Evolutionary conservation across 208 protist species (phyloP).

Genomic region (Leishmania martiniquensis): DNA sequence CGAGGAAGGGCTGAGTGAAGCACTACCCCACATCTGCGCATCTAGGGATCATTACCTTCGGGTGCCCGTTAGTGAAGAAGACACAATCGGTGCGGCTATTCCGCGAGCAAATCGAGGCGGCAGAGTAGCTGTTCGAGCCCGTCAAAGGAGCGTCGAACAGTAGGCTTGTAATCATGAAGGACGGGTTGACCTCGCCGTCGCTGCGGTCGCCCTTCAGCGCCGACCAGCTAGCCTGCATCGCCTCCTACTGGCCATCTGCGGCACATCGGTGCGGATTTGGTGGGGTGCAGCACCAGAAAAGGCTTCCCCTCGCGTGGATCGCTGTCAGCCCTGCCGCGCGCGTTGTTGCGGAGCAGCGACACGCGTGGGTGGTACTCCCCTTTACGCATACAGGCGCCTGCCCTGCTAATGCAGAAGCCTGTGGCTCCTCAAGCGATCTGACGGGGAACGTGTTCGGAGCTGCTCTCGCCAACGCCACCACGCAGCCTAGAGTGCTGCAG

Average conservation of each 20-base stretch:
- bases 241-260: conserved; percentile 19
- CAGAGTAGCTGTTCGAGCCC: not conserved
- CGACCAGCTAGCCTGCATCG: conserved; percentile 20
- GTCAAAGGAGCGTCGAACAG: not conserved
- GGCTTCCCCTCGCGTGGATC: conserved; percentile 47
- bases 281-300: conserved; percentile 8
- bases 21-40: not conserved
- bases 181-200: not conserved
- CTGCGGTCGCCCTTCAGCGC: not conserved
- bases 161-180: not conserved
- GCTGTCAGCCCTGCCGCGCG: conserved; percentile 42
- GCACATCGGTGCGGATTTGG: not conserved
- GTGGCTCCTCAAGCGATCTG: not conserved
- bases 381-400: conserved; percentile 22
- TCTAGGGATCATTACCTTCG: not conserved
- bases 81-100: not conserved
- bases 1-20: not conserved
- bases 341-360: conserved; percentile 45
- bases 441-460: conserved; percentile 22
- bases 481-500: conserved; percentile 20
- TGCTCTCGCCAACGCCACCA: conserved; percentile 39
- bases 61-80: not conserved
- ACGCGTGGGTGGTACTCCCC: conserved; percentile 36
- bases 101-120: too few relatives aligned
- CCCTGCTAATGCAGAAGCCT: not conserved